phyloP scores from a whole-genome alignment of 192 early-diverging fungal genomes.

The Podila clonocystis region DNA sequence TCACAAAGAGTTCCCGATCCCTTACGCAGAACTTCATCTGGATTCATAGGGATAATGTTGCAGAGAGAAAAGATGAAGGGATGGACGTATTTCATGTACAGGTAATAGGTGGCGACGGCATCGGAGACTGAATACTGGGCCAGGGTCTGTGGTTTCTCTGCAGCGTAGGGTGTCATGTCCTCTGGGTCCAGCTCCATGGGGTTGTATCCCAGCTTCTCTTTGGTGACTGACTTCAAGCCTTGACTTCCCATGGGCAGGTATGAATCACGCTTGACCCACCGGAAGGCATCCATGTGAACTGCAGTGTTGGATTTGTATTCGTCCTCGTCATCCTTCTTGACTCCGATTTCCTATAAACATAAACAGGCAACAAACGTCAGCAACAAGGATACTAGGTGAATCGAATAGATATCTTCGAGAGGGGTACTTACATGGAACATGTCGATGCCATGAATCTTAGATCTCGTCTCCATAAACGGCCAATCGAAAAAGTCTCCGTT shows the following conservation, averaged over 20 bases:
- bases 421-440: conserved; percentile 73
- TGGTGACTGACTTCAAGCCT: conserved; percentile 96
- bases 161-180: conserved; percentile 96
- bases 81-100: conserved; percentile 99
- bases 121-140: conserved; percentile 99
- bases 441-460: conserved; percentile 82
- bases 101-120: conserved; percentile 98
- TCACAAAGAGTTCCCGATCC: conserved; percentile 98
- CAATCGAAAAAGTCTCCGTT: conserved; percentile 99
- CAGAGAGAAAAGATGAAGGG: conserved; percentile 99
- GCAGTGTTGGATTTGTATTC: conserved; percentile 91
- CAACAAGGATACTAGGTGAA: background rate
- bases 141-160: conserved; percentile 90
- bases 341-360: conserved; percentile 81
- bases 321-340: conserved; percentile 74
- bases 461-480: conserved; percentile 93
- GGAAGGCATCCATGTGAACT: conserved; percentile 95
- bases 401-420: background rate
- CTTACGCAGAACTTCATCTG: conserved; percentile 96
- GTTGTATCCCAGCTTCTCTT: conserved; percentile 95
- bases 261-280: conserved; percentile 98
- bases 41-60: conserved; percentile 97
- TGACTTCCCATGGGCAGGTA: conserved; percentile 98
- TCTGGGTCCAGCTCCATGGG: conserved; percentile 99
- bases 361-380: background rate